Evolutionary conservation across 805 yeast species (phyloP), one percentile per base, ranked within the genome.

Genomic region (Hanseniaspora hatyaiensis): DNA sequence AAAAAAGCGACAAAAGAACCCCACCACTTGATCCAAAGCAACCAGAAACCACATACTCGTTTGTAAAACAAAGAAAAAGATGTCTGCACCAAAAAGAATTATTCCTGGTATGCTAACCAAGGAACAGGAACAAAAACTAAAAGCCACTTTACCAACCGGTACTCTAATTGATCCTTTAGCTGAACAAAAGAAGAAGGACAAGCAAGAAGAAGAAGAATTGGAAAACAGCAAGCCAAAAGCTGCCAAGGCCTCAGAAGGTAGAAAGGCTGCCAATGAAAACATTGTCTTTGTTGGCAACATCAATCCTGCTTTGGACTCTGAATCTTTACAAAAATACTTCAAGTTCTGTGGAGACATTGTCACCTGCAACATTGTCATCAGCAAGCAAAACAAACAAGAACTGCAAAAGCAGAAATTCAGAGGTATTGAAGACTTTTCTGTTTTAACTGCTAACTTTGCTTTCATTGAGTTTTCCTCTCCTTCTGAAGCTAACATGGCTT

Each of bases 221-320:
- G 20, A 47, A 39, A 13, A 53, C 37, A 24, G 31, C 40, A 53
- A 54, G 40, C 59, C 59, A 26, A 65, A 61, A 34, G 62, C 81
- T 8, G 88, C 88, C n/a, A 70, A 74, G 52, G 92, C 89, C 13
- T 62, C 73, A 18, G 77, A 78, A 48, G 94, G 94, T 46, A 94
- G 95, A 28, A 75, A 94, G 56, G 89, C 82, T 57, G 72, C 81
- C 6, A 79, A 87, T 30, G 73, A 75, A 50, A 79, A 74, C 49
- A 80, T 82, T 50, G 64, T 85, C 38, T 81, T 87, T 59, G 89
- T 86, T 37, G 89, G 94, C 39, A 78, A 80, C 11, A 65, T 86
- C 47, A 80, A 74, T 57, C 76, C 75, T 53, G 61, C 77, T 1
- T 77, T 83, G 34, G 66, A 77, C 19, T 94, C 83, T 53, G 81